Evolutionary conservation across 2,329 filamentous ascomycete genomes (phyloP), one percentile per base, ranked within the genome.

Genomic region (Botrytis cinerea): DNA sequence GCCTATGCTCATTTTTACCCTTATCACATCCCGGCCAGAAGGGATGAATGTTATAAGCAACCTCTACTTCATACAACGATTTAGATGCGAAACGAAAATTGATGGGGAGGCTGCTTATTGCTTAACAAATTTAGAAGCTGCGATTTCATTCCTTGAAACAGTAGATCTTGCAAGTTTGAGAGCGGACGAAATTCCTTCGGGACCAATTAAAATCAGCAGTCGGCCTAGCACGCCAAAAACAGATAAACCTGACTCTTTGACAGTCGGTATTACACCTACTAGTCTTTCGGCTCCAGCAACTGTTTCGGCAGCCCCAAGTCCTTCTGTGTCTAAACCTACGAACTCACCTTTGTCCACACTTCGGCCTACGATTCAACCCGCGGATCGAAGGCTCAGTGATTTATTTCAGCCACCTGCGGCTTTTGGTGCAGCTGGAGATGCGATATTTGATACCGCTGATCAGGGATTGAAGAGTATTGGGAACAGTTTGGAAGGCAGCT

Each of bases 101-200:
- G 94, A 97, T 73, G 96, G 96, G 25, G 96, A 99, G 83, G 92
- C 95, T 20, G 95, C 96, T 1, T 99, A 99, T 82, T 98, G 96
- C 80, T 85, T 99, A 73, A 98, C 97, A 59, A 99, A 97, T 78
- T 87, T 99, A 1, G 96, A 99, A 82, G 96, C 96, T 28, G 93
- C 95, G 73, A 94, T 98, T 73, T 95, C 92, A 70, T 99, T 99
- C 80, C 85, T 99, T 22, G 93, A 98, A 80, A 98, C 95, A 0
- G 96, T 99, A 43, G 96, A 99, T 81, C 86, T 99, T 38, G 93
- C 95, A 10, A 97, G 93, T 40, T 85, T 99, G 10, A 90, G 94
- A 70, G 91, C 91, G 9, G 93, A 97, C 76, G 94, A 97, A 81
- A 83, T 86, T 28, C 91, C 89, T 25, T 90, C 91, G 61, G 90